Evolutionary conservation across 345 rosid species (phyloP), one percentile per base, ranked within the genome.

Genomic region (Boechera retrofracta): DNA sequence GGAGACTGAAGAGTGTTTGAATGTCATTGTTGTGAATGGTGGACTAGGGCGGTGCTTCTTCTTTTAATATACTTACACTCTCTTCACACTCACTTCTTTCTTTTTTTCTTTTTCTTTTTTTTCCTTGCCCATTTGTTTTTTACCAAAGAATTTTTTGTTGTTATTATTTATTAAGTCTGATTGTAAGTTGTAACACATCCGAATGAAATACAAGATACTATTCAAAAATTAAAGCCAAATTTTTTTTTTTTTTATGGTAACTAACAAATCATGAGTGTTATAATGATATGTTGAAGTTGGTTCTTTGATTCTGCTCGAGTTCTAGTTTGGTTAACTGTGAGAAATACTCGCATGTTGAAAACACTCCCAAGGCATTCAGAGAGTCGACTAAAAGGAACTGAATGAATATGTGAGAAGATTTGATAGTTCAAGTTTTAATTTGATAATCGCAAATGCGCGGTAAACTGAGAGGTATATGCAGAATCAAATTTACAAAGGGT

Each of bases 11-110:
- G 64, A 12, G 76, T 42, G 70, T 80, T 75, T 66, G 83, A 70
- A 80, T 66, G 80, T 80, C 77, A 71, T 29, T 5, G 67, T 67
- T 76, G 83, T 76, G 79, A 80, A 80, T 80, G 83, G 83, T 80
- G 11, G 83, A 59, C 65, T 71, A 76, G 80, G 80, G 83, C 83
- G 83, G 83, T 80, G 83, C 49, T 74, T n/a, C 53, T 48, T 79
- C 70, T 64, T 63, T 51, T 52, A 58, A 32, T 55, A 57, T 64
- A 52, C 69, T 78, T 53, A 13, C 74, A 56, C 56, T 48, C 69
- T 51, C 78, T 79, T 60, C 69, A 24, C 44, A 60, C 58, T 67
- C 44, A 32, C 38, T 56, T 64, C 10, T 71, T 51, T 52, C 5
- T 10, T 6, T 12, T 13, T 35, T 1, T 41, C 12, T 28, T 13